A percentile compares a stretch with the other conserved stretches of the same genome.
Evolutionary conservation across 345 rosid species (phyloP).

Genomic region (rapeseed (Brassica napus)): DNA sequence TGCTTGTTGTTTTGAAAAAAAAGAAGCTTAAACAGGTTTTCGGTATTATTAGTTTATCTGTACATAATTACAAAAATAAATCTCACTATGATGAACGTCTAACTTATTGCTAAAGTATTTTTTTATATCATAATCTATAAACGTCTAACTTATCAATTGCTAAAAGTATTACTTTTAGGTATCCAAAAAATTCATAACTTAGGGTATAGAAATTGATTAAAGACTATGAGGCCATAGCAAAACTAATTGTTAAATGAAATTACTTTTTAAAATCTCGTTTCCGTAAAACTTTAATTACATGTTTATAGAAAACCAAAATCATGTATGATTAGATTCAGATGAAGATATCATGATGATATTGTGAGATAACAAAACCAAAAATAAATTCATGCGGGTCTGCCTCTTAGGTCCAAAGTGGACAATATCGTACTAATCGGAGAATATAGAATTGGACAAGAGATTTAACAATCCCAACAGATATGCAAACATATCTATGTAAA

Average conservation of each 20-base stretch:
- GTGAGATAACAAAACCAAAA: too few species aligned
- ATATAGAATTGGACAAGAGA: too few species aligned
- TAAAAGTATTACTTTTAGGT: not conserved
- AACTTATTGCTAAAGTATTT: not conserved
- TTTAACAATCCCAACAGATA: not conserved
- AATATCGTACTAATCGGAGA: too few species aligned
- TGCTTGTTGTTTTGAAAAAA: too few species aligned
- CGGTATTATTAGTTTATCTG: not conserved
- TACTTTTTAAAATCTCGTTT: not conserved
- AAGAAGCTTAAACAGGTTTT: not conserved
- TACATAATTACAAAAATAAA: not conserved
- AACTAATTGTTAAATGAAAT: not conserved
- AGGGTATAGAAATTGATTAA: not conserved
- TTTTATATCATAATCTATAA: too few species aligned
- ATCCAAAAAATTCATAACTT: not conserved
- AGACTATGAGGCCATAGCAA: not conserved
- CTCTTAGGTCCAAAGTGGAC: too few species aligned
- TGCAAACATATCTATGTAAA: not conserved
- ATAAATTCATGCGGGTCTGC: too few species aligned
- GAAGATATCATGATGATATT: not conserved
- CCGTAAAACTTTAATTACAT: not conserved
- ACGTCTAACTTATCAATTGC: too few species aligned
- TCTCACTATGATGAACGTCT: not conserved
- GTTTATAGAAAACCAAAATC: conserved; percentile 1
- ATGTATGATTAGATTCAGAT: not conserved